Conservation (phyloP, 306 rosid species). For the Lathyrus oleraceus region DNA sequence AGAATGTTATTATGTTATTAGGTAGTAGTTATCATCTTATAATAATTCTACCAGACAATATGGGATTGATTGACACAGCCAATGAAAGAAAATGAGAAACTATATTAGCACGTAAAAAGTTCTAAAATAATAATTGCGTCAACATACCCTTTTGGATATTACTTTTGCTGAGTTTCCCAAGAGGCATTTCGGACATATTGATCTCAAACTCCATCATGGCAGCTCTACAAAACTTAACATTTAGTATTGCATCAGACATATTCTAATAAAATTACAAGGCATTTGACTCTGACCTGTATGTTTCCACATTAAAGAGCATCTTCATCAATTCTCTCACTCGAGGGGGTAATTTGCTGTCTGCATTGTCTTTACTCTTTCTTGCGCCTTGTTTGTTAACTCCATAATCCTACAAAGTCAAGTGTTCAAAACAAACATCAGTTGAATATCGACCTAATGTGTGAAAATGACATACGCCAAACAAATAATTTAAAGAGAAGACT, state of each 20-base stretch:
- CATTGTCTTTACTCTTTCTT: slow-evolving; percentile 49
- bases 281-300: slow-evolving; percentile 71
- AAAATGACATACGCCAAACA: slow-evolving; percentile 15
- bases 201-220: slow-evolving; percentile 99
- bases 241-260: slow-evolving; percentile 42
- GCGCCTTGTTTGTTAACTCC: slow-evolving; percentile 75
- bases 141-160: slow-evolving; percentile 82
- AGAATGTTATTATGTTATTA: background rate
- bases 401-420: slow-evolving; percentile 67
- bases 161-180: slow-evolving; percentile 89
- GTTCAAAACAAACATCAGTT: slow-evolving; percentile 27
- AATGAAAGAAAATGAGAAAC: slow-evolving; percentile 24
- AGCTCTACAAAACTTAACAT: slow-evolving; percentile 64
- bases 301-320: slow-evolving; percentile 91
- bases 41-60: slow-evolving; percentile 7
- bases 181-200: slow-evolving; percentile 98
- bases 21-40: background rate
- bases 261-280: slow-evolving; percentile 21
- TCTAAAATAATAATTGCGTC: slow-evolving; percentile 2
- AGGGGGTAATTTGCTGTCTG: slow-evolving; percentile 65
- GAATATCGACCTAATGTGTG: slow-evolving; percentile 16
- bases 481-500: slow-evolving; percentile 19
- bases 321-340: slow-evolving; percentile 80
- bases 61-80: slow-evolving; percentile 3
- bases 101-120: background rate